A percentile compares a stretch with the other conserved stretches of the same genome.
Evolutionary conservation across 805 yeast genomes (phyloP).

Genomic region (Komagataella kurtzmanii): DNA sequence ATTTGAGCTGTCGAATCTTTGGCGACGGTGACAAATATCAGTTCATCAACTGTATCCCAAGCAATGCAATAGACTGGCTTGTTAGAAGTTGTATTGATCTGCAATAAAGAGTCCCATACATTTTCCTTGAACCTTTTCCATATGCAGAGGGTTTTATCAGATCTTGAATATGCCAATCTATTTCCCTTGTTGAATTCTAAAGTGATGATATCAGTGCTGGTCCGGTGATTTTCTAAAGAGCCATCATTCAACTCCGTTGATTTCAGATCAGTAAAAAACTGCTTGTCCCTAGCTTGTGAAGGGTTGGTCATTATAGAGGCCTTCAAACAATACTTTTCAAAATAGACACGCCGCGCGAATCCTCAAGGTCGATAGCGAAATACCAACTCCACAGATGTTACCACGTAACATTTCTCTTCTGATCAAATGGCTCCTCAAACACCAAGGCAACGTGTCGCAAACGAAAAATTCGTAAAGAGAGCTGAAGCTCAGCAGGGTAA

Average conservation of each 20-base stretch:
- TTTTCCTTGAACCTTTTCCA: constrained; percentile 19
- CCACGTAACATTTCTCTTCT: not conserved
- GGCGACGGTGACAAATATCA: constrained; percentile 30
- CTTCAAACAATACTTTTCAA: not conserved
- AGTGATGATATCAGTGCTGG: constrained; percentile 19
- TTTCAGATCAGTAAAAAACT: not conserved
- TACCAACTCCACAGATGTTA: not conserved
- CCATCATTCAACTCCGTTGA: not conserved
- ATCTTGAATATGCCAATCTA: constrained; percentile 25
- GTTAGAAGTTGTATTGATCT: constrained; percentile 25
- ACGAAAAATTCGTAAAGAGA: constrained; percentile 64
- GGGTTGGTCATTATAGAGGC: not conserved
- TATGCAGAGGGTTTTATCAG: constrained; percentile 27
- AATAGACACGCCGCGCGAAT: not conserved
- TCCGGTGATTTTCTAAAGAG: constrained; percentile 4
- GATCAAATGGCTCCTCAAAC: constrained; percentile 53
- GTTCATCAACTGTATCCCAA: constrained; percentile 31
- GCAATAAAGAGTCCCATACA: constrained; percentile 18
- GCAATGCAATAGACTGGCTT: constrained; percentile 25
- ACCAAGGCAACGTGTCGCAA: constrained; percentile 80
- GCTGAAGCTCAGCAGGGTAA: constrained; percentile 68
- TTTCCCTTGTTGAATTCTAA: constrained; percentile 30
- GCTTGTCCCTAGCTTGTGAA: not conserved
- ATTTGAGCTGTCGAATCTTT: constrained; percentile 26
- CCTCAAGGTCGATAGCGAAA: not conserved